These are phyloP conservation scores for Globisporangium apiculatum DNA, from an alignment of 352 stramenopile genomes.

Conservation along the genomic window DNA sequence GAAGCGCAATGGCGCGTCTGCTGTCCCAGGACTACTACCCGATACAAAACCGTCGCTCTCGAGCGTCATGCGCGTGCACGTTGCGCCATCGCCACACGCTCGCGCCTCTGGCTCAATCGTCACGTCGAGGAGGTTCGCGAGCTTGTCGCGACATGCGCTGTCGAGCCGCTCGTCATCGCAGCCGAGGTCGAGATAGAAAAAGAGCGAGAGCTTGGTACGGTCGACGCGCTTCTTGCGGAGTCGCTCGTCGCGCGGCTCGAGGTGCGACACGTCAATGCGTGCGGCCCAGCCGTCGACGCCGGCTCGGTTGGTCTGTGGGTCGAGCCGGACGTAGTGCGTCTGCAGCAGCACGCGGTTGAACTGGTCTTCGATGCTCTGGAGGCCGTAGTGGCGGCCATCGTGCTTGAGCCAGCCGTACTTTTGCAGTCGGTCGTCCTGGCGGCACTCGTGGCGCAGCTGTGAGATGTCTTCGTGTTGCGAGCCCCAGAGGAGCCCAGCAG, in stretches of 20 bases:
- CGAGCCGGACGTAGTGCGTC: slow-evolving; percentile 51
- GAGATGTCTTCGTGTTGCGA: slow-evolving; percentile 63
- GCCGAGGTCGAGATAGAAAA: slow-evolving; percentile 73
- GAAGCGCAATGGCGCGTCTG: slow-evolving; percentile 32
- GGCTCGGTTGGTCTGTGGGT: background rate
- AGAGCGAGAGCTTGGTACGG: slow-evolving; percentile 64
- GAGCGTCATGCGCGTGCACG: slow-evolving; percentile 37
- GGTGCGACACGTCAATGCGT: slow-evolving; percentile 28
- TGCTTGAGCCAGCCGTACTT: slow-evolving; percentile 80
- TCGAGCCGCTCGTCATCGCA: slow-evolving; percentile 61
- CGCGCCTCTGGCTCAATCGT: slow-evolving; percentile 21
- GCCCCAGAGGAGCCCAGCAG: slow-evolving; percentile 64
- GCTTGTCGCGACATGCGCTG: slow-evolving; percentile 36
- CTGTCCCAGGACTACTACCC: background rate
- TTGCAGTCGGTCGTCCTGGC: slow-evolving; percentile 68
- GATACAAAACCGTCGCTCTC: slow-evolving; percentile 24
- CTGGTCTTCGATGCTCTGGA: slow-evolving; percentile 65
- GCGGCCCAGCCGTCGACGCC: slow-evolving; percentile 38
- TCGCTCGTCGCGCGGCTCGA: slow-evolving; percentile 38
- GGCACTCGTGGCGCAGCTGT: slow-evolving; percentile 67
- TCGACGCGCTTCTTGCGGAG: slow-evolving; percentile 25
- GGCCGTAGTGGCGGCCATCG: slow-evolving; percentile 51
- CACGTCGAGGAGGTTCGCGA: slow-evolving; percentile 50
- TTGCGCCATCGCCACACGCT: slow-evolving; percentile 12
- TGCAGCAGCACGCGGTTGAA: slow-evolving; percentile 59